Evolutionary conservation across 2,329 filamentous ascomycete genomes (phyloP).

Genomic region (Akanthomyces muscarius): DNA sequence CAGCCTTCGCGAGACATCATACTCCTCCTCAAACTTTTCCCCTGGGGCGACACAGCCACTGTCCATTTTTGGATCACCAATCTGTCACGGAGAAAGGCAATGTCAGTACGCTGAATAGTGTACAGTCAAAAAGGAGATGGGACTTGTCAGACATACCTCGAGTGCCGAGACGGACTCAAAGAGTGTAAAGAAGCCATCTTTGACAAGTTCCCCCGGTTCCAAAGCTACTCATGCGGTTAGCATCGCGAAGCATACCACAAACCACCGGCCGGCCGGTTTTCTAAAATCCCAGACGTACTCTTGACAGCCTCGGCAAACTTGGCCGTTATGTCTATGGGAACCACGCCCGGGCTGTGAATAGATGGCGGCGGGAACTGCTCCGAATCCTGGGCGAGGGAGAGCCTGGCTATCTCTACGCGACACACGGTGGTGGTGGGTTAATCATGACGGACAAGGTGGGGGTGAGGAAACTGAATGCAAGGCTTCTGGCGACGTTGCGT

Average conservation of each 20-base stretch:
- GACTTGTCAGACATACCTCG: constrained; percentile 48
- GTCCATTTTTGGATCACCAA: constrained; percentile 99
- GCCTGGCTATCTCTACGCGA: constrained; percentile 36
- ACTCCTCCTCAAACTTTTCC: constrained; percentile 79
- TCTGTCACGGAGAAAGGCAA: constrained; percentile 51
- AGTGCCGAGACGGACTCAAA: constrained; percentile 90
- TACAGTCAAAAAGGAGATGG: neutral
- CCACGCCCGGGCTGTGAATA: constrained; percentile 45
- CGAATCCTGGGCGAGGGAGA: constrained; percentile 37
- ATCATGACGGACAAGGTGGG: constrained; percentile 2
- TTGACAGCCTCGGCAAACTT: constrained; percentile 51
- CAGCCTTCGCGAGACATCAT: constrained; percentile 65
- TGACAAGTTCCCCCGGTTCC: constrained; percentile 76
- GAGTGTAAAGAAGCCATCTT: constrained; percentile 90
- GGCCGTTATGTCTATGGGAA: constrained; percentile 56
- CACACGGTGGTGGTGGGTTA: constrained; percentile 4
- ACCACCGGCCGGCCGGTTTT: neutral
- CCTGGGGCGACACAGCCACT: constrained; percentile 77
- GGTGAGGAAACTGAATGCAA: neutral
- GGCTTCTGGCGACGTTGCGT: constrained; percentile 11
- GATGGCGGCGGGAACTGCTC: constrained; percentile 36
- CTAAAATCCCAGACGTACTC: constrained; percentile 37
- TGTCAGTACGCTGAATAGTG: neutral
- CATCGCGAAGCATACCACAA: constrained; percentile 12
- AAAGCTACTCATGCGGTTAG: constrained; percentile 54